Evolutionary conservation across 306 rosid species (phyloP).

Genomic region (Casuarina equisetifolia): DNA sequence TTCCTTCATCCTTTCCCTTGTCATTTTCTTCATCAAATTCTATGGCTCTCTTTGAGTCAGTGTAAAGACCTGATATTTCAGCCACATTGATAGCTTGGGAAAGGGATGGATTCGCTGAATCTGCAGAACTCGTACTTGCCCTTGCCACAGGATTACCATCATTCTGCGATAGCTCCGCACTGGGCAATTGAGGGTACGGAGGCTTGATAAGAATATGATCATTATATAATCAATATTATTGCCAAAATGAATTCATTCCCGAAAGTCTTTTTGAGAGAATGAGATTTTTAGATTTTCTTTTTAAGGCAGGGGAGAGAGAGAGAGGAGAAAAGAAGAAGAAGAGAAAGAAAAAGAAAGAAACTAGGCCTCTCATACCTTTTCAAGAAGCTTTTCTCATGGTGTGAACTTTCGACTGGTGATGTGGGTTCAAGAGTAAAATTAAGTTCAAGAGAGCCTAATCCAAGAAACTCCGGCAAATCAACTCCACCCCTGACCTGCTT

Average conservation of each 20-base stretch:
- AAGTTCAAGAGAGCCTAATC: constrained; percentile 36
- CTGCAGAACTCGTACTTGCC: constrained; percentile 15
- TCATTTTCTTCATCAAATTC: constrained; percentile 27
- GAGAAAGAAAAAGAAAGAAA: not conserved
- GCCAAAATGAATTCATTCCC: not conserved
- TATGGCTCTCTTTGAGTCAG: constrained; percentile 24
- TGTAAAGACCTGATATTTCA: constrained; percentile 25
- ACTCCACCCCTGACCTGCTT: constrained; percentile 27
- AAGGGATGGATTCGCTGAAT: constrained; percentile 18
- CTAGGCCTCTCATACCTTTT: constrained; percentile 41
- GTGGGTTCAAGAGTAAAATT: constrained; percentile 53
- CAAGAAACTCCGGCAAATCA: too few species aligned
- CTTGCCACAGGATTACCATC: constrained; percentile 37
- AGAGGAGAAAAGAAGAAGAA: not conserved
- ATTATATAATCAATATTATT: not conserved
- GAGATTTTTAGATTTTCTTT: too few species aligned
- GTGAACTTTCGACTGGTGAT: constrained; percentile 48
- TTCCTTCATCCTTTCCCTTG: constrained; percentile 11
- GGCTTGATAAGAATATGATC: constrained; percentile 37
- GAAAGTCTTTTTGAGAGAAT: not conserved
- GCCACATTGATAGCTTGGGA: constrained; percentile 33
- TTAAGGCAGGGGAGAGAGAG: too few species aligned
- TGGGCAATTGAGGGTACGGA: constrained; percentile 31
- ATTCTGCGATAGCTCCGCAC: constrained; percentile 26
- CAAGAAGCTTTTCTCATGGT: constrained; percentile 30